Percentiles rank a stretch among this genome's conserved stretches.
phyloP scores from a whole-genome alignment of 495 filamentous ascomycete species.

The Tuber microsphaerosporum region DNA sequence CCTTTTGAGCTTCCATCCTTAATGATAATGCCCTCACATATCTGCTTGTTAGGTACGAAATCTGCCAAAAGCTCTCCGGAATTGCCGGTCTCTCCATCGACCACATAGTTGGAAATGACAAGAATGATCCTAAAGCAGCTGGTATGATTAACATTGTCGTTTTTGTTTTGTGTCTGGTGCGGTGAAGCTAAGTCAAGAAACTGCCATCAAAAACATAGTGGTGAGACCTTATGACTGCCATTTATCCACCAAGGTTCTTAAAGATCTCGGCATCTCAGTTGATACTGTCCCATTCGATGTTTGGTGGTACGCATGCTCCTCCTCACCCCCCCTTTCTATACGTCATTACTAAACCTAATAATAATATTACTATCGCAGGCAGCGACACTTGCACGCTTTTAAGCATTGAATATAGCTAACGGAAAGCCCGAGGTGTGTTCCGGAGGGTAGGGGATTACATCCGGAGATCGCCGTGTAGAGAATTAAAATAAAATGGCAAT shows the following conservation, averaged over 20 bases:
- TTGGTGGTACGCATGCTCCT: constrained; percentile 65
- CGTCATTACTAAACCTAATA: constrained; percentile 7
- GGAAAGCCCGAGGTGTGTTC: background rate
- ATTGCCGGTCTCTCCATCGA: constrained; percentile 71
- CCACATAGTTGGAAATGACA: constrained; percentile 64
- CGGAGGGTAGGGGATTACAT: background rate
- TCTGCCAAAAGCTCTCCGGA: constrained; percentile 70
- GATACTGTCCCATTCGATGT: constrained; percentile 65
- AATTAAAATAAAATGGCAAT: background rate
- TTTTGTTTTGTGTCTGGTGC: background rate
- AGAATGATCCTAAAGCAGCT: constrained; percentile 64
- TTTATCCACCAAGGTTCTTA: constrained; percentile 67
- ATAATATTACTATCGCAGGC: constrained; percentile 23
- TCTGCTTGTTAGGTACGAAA: constrained; percentile 55
- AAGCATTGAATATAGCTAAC: constrained; percentile 23
- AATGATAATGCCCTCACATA: background rate
- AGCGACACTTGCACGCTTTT: constrained; percentile 35
- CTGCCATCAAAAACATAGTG: constrained; percentile 13
- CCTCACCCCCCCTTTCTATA: background rate
- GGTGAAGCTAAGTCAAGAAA: constrained; percentile 12
- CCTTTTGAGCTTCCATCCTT: background rate
- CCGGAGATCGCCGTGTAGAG: background rate
- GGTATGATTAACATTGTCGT: constrained; percentile 48
- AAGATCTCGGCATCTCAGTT: constrained; percentile 70
- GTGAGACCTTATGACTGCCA: constrained; percentile 79